phyloP scores from a whole-genome alignment of 148 eudicot species.

The Hydrangea macrophylla region DNA sequence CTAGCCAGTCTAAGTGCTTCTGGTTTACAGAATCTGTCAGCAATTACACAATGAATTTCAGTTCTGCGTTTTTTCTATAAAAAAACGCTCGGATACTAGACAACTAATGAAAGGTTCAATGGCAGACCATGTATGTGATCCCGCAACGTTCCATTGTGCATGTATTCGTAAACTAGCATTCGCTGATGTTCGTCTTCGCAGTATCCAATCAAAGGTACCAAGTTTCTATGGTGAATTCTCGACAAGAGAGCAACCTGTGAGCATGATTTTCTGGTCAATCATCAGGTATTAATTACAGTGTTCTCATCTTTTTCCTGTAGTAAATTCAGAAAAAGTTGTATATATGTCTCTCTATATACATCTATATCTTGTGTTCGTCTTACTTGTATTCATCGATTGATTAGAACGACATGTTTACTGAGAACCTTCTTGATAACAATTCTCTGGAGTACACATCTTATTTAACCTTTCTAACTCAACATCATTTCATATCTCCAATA shows the following conservation, averaged over 20 bases:
- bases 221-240: conserved; percentile 91
- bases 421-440: too few relatives aligned
- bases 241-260: conserved; percentile 86
- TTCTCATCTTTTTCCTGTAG: not conserved
- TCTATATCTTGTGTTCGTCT: not conserved
- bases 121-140: conserved; percentile 83
- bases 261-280: not conserved
- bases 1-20: conserved; percentile 73
- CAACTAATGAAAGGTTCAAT: not conserved
- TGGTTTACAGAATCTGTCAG: conserved; percentile 55
- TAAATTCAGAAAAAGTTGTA: not conserved
- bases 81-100: not conserved
- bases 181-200: conserved; percentile 90
- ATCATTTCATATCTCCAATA: too few relatives aligned
- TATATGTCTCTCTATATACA: not conserved
- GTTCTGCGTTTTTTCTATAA: not conserved
- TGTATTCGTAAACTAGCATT: conserved; percentile 89
- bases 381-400: not conserved
- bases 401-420: too few relatives aligned
- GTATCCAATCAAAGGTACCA: conserved; percentile 93
- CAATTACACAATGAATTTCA: conserved; percentile 8
- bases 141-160: conserved; percentile 89
- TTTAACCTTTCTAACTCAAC: too few relatives aligned
- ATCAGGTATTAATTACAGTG: not conserved
- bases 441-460: too few relatives aligned